Evolutionary conservation across 176 grass and related monocot species (phyloP).

Genomic region (Oryza meyeriana): DNA sequence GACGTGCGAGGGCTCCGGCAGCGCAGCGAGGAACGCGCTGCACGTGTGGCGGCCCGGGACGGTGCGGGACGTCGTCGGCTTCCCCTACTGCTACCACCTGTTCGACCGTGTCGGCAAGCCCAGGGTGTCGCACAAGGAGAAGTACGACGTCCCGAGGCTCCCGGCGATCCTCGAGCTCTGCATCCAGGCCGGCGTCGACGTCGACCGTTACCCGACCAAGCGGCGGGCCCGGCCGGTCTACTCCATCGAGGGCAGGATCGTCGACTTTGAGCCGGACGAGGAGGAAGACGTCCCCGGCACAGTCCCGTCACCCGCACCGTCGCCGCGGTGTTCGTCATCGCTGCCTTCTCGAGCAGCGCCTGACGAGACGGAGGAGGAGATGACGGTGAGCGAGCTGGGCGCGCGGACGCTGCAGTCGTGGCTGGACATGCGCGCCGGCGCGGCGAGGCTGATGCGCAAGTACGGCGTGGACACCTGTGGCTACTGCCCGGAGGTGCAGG

Average conservation of each 20-base stretch:
- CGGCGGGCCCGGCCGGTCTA: slow-evolving; percentile 56
- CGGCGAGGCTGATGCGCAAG: slow-evolving; percentile 51
- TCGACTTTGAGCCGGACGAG: slow-evolving; percentile 54
- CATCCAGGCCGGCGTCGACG: slow-evolving; percentile 58
- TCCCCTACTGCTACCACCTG: slow-evolving; percentile 74
- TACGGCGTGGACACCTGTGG: slow-evolving; percentile 65
- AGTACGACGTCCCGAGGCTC: slow-evolving; percentile 44
- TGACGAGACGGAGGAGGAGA: not conserved
- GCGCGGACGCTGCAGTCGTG: slow-evolving; percentile 46
- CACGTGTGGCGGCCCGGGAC: slow-evolving; percentile 57
- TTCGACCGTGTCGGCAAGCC: slow-evolving; percentile 58
- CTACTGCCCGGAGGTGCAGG: slow-evolving; percentile 72
- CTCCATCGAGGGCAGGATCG: slow-evolving; percentile 65
- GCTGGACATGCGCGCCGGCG: slow-evolving; percentile 50
- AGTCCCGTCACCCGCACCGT: not conserved
- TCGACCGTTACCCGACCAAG: slow-evolving; percentile 54
- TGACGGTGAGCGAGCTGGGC: slow-evolving; percentile 19
- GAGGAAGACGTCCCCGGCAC: not conserved
- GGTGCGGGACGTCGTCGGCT: slow-evolving; percentile 47
- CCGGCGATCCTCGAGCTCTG: slow-evolving; percentile 67
- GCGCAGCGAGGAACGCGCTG: slow-evolving; percentile 57
- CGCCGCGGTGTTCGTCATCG: not conserved
- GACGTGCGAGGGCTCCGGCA: slow-evolving; percentile 53
- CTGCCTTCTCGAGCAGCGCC: not conserved
- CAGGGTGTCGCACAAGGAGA: slow-evolving; percentile 72